phyloP scores from a whole-genome alignment of 176 grass and related monocot species.

The Aechmea fasciata region DNA sequence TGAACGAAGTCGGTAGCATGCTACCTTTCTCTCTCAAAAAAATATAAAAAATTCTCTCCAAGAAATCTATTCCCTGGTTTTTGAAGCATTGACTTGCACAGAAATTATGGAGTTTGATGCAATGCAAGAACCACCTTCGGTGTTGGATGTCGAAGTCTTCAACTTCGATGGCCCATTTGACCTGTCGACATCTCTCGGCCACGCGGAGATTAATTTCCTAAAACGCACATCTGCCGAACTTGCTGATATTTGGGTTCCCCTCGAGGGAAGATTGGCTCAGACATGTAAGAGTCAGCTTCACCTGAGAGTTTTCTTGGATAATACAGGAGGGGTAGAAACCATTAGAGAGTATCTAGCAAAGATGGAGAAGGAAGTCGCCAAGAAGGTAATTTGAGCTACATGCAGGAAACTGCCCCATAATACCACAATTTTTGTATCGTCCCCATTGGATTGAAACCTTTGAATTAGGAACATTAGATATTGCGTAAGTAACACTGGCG shows the following conservation, averaged over 20 bases:
- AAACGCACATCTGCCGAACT: conserved; percentile 54
- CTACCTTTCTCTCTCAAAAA: background rate
- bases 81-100: conserved; percentile 12
- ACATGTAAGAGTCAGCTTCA: conserved; percentile 58
- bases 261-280: conserved; percentile 60
- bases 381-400: conserved; percentile 40
- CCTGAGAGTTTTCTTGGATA: conserved; percentile 83
- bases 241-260: conserved; percentile 68
- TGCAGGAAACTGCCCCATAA: too few species aligned
- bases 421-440: too few species aligned
- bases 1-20: too few species aligned
- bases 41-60: background rate
- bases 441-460: too few species aligned
- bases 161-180: conserved; percentile 84
- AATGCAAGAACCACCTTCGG: conserved; percentile 84
- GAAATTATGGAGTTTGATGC: conserved; percentile 82
- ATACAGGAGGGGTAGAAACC: conserved; percentile 55
- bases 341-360: conserved; percentile 63
- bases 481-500: too few species aligned
- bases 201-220: conserved; percentile 77
- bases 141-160: conserved; percentile 63
- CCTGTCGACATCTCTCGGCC: conserved; percentile 51
- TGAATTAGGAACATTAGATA: too few species aligned
- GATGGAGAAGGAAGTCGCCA: conserved; percentile 91
- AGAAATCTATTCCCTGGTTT: background rate